Evolutionary conservation across 2,329 filamentous ascomycete species (phyloP).

Genomic region (Elsinoe necatrix): DNA sequence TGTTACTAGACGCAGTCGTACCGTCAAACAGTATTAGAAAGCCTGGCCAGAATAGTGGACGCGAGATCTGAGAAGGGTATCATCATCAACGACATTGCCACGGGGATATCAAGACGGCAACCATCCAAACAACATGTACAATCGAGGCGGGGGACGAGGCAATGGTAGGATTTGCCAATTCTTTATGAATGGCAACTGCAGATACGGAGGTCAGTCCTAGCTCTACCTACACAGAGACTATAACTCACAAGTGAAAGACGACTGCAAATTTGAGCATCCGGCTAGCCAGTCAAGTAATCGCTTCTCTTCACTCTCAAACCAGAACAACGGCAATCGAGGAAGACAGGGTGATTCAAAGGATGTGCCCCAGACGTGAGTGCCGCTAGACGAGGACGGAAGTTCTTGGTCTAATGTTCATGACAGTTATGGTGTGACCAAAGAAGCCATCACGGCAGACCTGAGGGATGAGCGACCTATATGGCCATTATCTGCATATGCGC

Average conservation of each 20-base stretch:
- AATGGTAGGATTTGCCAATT: conserved; percentile 48
- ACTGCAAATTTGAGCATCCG: conserved; percentile 54
- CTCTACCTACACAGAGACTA: conserved; percentile 35
- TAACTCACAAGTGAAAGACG: conserved; percentile 35
- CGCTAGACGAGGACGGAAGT: conserved; percentile 9
- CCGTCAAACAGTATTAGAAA: not conserved
- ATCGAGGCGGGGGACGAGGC: conserved; percentile 5
- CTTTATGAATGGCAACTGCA: conserved; percentile 58
- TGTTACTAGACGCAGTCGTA: not conserved
- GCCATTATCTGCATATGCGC: conserved; percentile 80
- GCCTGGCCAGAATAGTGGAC: not conserved
- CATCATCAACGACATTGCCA: not conserved
- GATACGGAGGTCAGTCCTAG: conserved; percentile 48
- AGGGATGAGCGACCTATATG: conserved; percentile 66
- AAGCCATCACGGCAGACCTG: conserved; percentile 58
- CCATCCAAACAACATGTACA: conserved; percentile 12
- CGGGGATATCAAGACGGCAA: not conserved
- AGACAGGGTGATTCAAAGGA: conserved; percentile 6
- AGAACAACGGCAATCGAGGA: conserved; percentile 23
- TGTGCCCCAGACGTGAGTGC: conserved; percentile 14
- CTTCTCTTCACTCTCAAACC: conserved; percentile 45
- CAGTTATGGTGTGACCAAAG: conserved; percentile 49
- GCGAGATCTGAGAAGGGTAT: not conserved
- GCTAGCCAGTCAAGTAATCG: conserved; percentile 43
- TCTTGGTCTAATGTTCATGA: conserved; percentile 21